Evolutionary conservation across 768 basidiomycete species (phyloP).

Genomic region (Lactifluus rugatus): DNA sequence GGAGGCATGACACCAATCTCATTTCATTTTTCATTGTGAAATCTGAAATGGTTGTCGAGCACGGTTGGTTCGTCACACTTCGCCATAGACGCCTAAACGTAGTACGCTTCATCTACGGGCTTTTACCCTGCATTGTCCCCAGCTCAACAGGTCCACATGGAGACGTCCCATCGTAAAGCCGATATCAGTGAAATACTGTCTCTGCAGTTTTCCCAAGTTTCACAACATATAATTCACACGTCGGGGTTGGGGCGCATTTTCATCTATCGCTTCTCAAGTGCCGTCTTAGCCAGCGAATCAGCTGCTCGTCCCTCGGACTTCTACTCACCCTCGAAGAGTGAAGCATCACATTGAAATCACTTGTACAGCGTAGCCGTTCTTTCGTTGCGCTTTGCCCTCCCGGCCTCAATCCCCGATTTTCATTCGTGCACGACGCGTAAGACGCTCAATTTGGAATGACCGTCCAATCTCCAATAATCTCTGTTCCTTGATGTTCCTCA

Average conservation of each 20-base stretch:
- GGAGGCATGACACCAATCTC: not conserved
- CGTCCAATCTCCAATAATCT: not conserved
- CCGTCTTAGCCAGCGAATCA: not conserved
- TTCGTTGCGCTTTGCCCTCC: not conserved
- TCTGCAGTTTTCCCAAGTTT: not conserved
- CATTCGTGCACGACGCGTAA: not conserved
- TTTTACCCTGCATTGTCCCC: too few relatives aligned
- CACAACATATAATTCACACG: not conserved
- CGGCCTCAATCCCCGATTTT: not conserved
- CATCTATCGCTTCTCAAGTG: not conserved
- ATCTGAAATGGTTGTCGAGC: not conserved
- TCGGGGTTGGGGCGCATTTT: not conserved
- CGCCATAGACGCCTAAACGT: not conserved
- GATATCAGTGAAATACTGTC: not conserved
- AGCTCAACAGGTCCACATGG: not conserved
- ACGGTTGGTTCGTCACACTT: not conserved
- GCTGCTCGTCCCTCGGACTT: not conserved
- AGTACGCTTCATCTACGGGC: not conserved
- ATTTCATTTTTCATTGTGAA: not conserved
- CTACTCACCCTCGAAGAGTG: not conserved
- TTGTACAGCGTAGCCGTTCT: not conserved
- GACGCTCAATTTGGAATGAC: not conserved
- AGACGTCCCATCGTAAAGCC: not conserved
- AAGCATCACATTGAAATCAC: not conserved
- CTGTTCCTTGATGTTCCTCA: conserved; percentile 2